Base-by-base conservation (phyloP, 164 flowering plant species). In the Malania oleifera region DNA sequence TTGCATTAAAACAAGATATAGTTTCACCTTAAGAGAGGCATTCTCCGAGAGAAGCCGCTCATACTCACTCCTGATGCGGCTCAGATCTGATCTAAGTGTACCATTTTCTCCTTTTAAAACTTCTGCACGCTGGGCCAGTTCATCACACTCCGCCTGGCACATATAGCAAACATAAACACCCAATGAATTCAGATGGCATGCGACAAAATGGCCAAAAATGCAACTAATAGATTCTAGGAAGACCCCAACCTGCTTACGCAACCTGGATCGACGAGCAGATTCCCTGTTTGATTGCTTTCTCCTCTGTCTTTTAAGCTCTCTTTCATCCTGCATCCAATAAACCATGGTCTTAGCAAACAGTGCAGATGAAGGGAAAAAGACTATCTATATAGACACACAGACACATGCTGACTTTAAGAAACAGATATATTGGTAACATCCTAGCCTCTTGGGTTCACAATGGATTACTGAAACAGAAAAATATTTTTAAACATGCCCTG, bases 211-310 rank as follows among this genome's bases (percentile, higher is more conserved):
- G 9, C 40, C 47, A 25, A 3, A 39, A 0, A 48, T n/a, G 10
- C 27, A 11, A 22, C n/a, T 53, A 25, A n/a, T 17, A 53, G 13
- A 34, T 26, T 24, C 15, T 44, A 40, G 24, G 31, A 5, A 29
- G 12, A 37, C 48, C 2, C 24, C 7, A 8, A 84, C 98, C 98
- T 92, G 98, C 73, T 92, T 92, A 26, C 96, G 87, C 75, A 92
- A 62, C 71, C 98, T 76, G 25, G 98, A 92, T 20, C 95, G 69
- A 6, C 96, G 90, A 59, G 98, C 96, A 61, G 98, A 89, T 75
- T 92, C 98, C 68, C 98, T 72, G 68, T 92, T 92, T n/a, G 98
- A 92, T 72, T 92, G 96, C 79, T 92, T 92, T 63, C 98, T 79
- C 68, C 85, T 78, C 67, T 92, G 95, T 64, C 88, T 80, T 64